Evolutionary conservation across 192 early-diverging fungal genomes (phyloP), one percentile per base, ranked within the genome.

Genomic region (Helicostylum pulchrum): DNA sequence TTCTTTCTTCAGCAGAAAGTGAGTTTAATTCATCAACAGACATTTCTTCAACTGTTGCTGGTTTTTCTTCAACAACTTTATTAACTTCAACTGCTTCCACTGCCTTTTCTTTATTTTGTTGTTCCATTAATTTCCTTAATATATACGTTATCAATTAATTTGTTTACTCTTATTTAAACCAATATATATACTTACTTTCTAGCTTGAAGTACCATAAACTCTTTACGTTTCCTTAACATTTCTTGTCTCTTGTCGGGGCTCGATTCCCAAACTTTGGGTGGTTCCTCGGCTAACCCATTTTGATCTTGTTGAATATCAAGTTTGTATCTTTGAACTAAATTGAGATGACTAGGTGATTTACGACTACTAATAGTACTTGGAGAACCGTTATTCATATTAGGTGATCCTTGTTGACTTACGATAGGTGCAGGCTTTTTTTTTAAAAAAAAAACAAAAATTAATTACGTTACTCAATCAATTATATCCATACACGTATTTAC

Each of bases 141-240:
- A 21, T n/a, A 36, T 65, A 19, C 26, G 26, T 2, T 26, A 26
- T 26, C 26, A 26, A 26, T 26, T 52, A 43, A 17, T 19, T 9
- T 12, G 47, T 26, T 15, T 34, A n/a, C 48, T 11, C 10, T 10
- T 14, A 7, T 4, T 9, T 49, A n/a, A 0, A 31, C 11, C 15
- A 2, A 6, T 14, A 23, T 31, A 19, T 44, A 5, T 3, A 72
- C 81, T 64, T 83, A 88, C 86, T 83, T 80, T 73, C 86, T 85
- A 23, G 88, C 88, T 66, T 87, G 83, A 23, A 83, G 62, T 17
- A 90, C 73, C 88, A 90, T 90, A 49, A 73, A 79, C 58, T 87
- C 86, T 69, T 90, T 90, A 62, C 86, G 79, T 32, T 75, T 78
- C 66, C 78, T 78, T 36, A 90, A 76, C 43, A 83, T 78, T 23